phyloP scores from a whole-genome alignment of 2,329 filamentous ascomycete genomes.

The Sclerotinia glacialis region DNA sequence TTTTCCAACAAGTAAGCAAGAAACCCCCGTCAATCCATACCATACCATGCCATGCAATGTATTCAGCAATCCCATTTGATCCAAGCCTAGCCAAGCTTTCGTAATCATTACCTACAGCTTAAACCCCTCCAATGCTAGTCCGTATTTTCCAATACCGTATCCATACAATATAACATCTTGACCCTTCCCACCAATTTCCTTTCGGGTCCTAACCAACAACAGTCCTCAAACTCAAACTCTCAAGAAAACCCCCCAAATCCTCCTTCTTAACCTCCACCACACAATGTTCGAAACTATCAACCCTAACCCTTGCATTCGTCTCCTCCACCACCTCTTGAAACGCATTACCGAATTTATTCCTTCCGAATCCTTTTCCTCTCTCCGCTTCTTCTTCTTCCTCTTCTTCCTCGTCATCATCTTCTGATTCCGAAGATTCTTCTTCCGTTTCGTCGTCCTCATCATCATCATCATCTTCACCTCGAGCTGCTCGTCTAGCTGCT shows the following conservation, averaged over 20 bases:
- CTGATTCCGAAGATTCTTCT: constrained; percentile 53
- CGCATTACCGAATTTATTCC: constrained; percentile 89
- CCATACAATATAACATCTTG: neutral
- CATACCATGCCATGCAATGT: neutral
- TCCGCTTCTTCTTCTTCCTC: constrained; percentile 55
- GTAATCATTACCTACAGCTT: constrained; percentile 17
- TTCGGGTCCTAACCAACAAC: constrained; percentile 58
- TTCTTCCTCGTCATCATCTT: constrained; percentile 47
- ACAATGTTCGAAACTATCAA: constrained; percentile 96
- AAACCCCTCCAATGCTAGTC: neutral
- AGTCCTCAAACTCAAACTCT: constrained; percentile 86
- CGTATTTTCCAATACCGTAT: neutral
- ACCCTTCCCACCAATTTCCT: too few species aligned
- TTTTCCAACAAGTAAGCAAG: neutral
- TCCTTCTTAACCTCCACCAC: constrained; percentile 98
- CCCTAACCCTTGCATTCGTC: constrained; percentile 83
- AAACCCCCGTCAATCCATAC: neutral
- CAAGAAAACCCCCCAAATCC: constrained; percentile 84
- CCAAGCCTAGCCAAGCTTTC: constrained; percentile 1
- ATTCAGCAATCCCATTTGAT: neutral
- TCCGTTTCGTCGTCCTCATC: constrained; percentile 50
- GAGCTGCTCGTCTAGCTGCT: constrained; percentile 53
- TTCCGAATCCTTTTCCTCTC: constrained; percentile 64
- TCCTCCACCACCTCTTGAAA: constrained; percentile 94
- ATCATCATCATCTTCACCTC: constrained; percentile 43